These are phyloP conservation scores for Aspergillus egyptiacus DNA, from an alignment of 495 filamentous ascomycete species.

Conservation along the genomic window DNA sequence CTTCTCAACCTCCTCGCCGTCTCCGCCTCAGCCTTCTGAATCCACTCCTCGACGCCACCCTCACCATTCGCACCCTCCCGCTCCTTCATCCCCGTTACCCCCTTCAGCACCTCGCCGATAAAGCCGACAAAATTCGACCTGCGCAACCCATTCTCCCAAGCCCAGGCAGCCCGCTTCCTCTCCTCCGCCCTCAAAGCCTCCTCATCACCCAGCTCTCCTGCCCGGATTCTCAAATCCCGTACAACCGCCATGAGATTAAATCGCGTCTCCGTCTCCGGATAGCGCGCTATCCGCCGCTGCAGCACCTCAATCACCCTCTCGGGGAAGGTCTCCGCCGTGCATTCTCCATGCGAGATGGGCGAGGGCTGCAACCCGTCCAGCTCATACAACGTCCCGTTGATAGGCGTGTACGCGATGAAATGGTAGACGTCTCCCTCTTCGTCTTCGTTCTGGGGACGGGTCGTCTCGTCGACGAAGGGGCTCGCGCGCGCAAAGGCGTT, in stretches of 20 bases:
- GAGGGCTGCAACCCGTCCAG: constrained; percentile 90
- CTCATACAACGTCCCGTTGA: constrained; percentile 80
- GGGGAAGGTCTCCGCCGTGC: constrained; percentile 63
- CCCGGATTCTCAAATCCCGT: constrained; percentile 66
- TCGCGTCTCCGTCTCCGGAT: constrained; percentile 80
- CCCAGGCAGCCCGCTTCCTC: constrained; percentile 78
- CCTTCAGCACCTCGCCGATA: constrained; percentile 83
- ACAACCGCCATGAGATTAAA: constrained; percentile 96
- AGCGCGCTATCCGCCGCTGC: constrained; percentile 74
- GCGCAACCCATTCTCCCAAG: constrained; percentile 91
- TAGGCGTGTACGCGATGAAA: constrained; percentile 89
- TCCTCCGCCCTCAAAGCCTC: constrained; percentile 76
- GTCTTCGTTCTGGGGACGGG: constrained; percentile 50
- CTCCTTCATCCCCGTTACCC: constrained; percentile 67
- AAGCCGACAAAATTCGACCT: constrained; percentile 97
- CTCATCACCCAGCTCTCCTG: constrained; percentile 74
- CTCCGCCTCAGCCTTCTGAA: constrained; percentile 67
- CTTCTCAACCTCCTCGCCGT: constrained; percentile 60
- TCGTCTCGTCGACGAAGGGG: constrained; percentile 87
- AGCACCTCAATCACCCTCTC: constrained; percentile 81
- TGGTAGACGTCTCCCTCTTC: constrained; percentile 81
- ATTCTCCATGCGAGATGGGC: constrained; percentile 81
- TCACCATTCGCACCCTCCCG: constrained; percentile 53
- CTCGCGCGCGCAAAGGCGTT: constrained; percentile 85
- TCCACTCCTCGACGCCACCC: constrained; percentile 69